phyloP scores from a whole-genome alignment of 202 grass and related monocot species.

The Alloteropsis angusta region DNA sequence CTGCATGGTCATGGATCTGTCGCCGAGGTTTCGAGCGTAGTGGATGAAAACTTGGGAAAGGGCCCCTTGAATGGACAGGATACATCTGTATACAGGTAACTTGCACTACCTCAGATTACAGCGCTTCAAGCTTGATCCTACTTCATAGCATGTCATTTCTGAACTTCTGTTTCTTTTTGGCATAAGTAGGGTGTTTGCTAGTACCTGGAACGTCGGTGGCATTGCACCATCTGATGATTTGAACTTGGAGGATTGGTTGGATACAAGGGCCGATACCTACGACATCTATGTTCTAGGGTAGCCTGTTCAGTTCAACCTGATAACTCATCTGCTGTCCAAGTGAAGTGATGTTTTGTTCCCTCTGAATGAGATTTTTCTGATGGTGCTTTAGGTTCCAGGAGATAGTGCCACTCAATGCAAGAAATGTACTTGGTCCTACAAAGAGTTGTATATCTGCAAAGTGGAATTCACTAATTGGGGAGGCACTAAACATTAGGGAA shows the following conservation, averaged over 20 bases:
- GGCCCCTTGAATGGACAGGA: constrained; percentile 27
- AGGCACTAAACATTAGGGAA: constrained; percentile 51
- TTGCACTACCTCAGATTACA: neutral
- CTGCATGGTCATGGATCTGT: constrained; percentile 26
- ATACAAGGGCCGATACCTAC: constrained; percentile 45
- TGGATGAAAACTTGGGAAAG: constrained; percentile 42
- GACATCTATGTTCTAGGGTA: constrained; percentile 98
- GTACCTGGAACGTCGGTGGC: constrained; percentile 94
- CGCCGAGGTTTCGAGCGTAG: constrained; percentile 26
- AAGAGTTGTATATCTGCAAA: constrained; percentile 54
- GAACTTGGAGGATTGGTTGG: constrained; percentile 83
- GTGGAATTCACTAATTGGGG: constrained; percentile 69
- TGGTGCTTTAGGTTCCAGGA: constrained; percentile 75
- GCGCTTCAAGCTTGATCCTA: constrained; percentile 11
- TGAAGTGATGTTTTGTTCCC: neutral
- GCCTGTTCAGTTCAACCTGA: constrained; percentile 7
- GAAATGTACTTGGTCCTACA: constrained; percentile 80
- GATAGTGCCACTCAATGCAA: constrained; percentile 75
- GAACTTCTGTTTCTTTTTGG: neutral
- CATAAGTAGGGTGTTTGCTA: constrained; percentile 59
- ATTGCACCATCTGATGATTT: constrained; percentile 60
- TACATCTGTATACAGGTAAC: constrained; percentile 64
- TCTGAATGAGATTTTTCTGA: constrained; percentile 23
- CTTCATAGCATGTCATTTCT: constrained; percentile 10
- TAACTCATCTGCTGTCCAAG: neutral